phyloP scores from a whole-genome alignment of 2,329 filamentous ascomycete genomes.

The Myriosclerotinia duriaeana region DNA sequence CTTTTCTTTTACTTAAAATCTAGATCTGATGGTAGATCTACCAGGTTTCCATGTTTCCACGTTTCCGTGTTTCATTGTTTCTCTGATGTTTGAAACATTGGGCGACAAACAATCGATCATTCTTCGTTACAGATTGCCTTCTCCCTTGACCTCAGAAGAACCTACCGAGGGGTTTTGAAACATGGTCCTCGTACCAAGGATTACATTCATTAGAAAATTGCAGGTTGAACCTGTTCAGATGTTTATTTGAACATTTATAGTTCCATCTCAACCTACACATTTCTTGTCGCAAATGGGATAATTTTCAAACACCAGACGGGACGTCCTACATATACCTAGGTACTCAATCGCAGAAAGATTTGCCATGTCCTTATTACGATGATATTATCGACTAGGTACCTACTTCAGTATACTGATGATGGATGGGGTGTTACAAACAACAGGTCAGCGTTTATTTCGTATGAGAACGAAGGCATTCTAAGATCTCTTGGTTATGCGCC shows the following conservation, averaged over 20 bases:
- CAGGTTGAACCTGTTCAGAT: conserved; percentile 4
- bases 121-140: conserved; percentile 13
- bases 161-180: neutral
- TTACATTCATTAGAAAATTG: neutral
- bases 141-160: neutral
- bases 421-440: too few relatives aligned
- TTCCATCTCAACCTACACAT: neutral
- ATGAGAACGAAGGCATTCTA: neutral
- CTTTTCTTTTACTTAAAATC: conserved; percentile 1
- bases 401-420: neutral
- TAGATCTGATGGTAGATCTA: neutral
- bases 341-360: conserved; percentile 1
- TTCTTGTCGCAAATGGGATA: neutral
- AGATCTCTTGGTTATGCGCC: neutral
- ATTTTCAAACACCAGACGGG: conserved; percentile 2
- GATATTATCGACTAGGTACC: neutral
- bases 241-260: conserved; percentile 3
- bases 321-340: neutral
- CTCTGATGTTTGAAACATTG: conserved; percentile 9
- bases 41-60: neutral
- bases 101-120: conserved; percentile 2
- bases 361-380: neutral
- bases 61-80: neutral
- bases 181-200: neutral
- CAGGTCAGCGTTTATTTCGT: neutral